phyloP scores from a whole-genome alignment of 2,329 filamentous ascomycete genomes.

The Diaporthe batatas region DNA sequence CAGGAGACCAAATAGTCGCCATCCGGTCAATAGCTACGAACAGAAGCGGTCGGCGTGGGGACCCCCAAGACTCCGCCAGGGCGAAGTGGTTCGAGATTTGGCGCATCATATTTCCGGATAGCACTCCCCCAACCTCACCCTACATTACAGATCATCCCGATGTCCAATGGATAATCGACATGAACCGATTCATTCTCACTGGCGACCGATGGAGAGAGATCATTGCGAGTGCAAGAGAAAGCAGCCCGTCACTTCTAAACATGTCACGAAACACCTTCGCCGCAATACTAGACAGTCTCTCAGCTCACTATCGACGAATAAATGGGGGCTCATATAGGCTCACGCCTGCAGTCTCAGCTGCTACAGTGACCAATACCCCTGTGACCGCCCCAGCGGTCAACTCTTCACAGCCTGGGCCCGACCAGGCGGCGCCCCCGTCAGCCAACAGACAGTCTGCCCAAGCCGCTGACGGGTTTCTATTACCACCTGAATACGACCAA shows the following conservation, averaged over 20 bases:
- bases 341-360: not conserved
- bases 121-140: not conserved
- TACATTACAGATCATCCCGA: not conserved
- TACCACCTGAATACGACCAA: not conserved
- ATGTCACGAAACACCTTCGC: not conserved
- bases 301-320: not conserved
- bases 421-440: not conserved
- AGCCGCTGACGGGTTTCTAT: not conserved
- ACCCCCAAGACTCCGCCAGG: not conserved
- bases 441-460: not conserved
- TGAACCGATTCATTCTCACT: not conserved
- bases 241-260: not conserved
- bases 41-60: not conserved
- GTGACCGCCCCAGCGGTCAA: not conserved
- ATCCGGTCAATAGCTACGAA: not conserved
- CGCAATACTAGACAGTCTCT: not conserved
- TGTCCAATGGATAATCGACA: not conserved
- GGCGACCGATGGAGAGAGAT: not conserved
- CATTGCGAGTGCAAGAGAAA: too few relatives aligned
- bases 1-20: not conserved
- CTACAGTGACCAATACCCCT: not conserved
- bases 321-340: not conserved
- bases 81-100: slow-evolving; percentile 24
- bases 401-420: not conserved
- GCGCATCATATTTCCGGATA: not conserved